Evolutionary conservation across 345 rosid species (phyloP), one percentile per base, ranked within the genome.

Genomic region (Camelina laxa): DNA sequence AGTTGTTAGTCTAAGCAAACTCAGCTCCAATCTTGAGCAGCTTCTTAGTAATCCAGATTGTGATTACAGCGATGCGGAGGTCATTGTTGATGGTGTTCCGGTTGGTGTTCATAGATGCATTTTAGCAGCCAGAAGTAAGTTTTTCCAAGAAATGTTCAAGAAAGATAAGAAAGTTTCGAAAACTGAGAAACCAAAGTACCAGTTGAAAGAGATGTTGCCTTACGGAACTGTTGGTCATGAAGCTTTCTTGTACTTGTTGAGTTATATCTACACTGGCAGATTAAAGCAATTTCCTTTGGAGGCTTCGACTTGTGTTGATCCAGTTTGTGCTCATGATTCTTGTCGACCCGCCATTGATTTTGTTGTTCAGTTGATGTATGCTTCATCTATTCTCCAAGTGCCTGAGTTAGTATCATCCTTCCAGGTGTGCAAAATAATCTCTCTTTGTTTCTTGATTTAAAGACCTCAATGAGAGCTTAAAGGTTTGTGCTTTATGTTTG

Each of bases 31-130:
- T 77, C 83, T 95, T 70, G 97, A 88, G 82, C 89, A 81, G 80
- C 97, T 95, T 49, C 78, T 90, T 64, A 49, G 65, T 72, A 88
- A 87, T 69, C 66, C 78, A 55, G 72, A 76, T 67, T 80, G 70
- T 55, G 90, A 81, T 81, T 95, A 87, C 59, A 89, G 89, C 45
- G 99, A 92, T 85, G 94, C 98, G 69, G 89, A 87, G 61, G 80
- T 95, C 64, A 74, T 89, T 47, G 91, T 95, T 13, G 96, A 92
- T 76, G 84, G 80, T 41, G 76, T 55, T 66, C 31, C 91, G 0
- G 87, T 95, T 59, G 87, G 96, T 65, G 85, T 95, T 58, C 99
- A 95, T 73, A 79, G 97, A 73, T 95, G 98, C 69, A 89, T 92
- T 77, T 76, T 95, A 75, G 90, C 93, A 21, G 86, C 91, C 4